Base-by-base conservation (phyloP, 306 rosid genomes). In the Vigna reflexopilosa region DNA sequence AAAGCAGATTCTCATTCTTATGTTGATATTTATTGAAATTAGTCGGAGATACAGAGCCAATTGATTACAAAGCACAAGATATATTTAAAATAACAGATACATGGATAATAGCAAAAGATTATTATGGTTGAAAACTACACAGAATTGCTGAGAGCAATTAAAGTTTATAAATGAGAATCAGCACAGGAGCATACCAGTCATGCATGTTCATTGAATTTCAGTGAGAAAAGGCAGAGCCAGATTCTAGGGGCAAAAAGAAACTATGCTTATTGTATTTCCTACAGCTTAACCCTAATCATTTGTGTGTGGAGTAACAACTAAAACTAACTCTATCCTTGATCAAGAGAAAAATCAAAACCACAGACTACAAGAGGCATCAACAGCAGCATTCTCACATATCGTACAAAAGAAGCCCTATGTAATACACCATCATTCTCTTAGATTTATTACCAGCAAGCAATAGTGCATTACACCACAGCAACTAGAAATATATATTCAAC, bases 171-270 rank as follows among this genome's bases (percentile, higher is more conserved):
- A 26, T 30, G 34, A 30, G 4, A 55, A 40, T 8, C 12, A 26
- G 28, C 3, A 26, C 45, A 40, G 9, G 45, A 40, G 45, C 45
- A 40, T 40, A 40, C 3, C 9, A 40, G 45, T 9, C 9, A 7
- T 1, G 45, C 45, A 8, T 8, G 45, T 40, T 40, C 45, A 40
- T 40, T 40, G 45, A 9, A 32, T 14, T 14, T 64, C 9, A 38
- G 45, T 9, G 44, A 64, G 6, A 65, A 14, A 38, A 65, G 8
- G 55, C 55, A 77, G 55, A 40, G 34, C 9, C 67, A 54, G 57
- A 40, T 66, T 52, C 74, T 24, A 65, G 30, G 74, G 30, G 54
- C 58, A 65, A 16, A 65, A 30, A 30, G 34, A 10, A 75, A 40
- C 24, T 36, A 50, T 11, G 17, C 26, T 1, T 19, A 62, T 61